These are phyloP conservation scores for Plasmodium gallinaceum DNA, from an alignment of 169 alveolate species.

Conservation along the genomic window DNA sequence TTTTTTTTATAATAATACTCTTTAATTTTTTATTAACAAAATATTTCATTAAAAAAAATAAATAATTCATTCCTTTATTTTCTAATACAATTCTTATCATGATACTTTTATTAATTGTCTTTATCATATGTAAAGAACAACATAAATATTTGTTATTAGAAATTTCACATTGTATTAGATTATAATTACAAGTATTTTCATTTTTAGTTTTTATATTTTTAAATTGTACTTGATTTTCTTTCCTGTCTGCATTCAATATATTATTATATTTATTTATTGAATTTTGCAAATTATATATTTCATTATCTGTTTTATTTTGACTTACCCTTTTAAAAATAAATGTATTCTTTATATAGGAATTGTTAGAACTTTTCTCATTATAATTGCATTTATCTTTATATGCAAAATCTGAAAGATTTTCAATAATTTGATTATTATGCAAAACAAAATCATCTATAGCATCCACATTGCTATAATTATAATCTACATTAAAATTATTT, in stretches of 20 bases:
- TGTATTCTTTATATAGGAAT: constrained; percentile 34
- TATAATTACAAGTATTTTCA: constrained; percentile 8
- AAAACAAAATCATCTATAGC: constrained; percentile 33
- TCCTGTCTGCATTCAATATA: neutral
- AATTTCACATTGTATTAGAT: constrained; percentile 2
- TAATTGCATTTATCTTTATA: constrained; percentile 32
- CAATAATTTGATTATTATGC: constrained; percentile 54
- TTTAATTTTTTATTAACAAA: constrained; percentile 10
- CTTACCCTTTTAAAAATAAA: constrained; percentile 14
- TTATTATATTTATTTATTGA: neutral
- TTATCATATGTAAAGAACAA: constrained; percentile 41
- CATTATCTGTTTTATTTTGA: neutral
- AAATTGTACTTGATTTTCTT: neutral
- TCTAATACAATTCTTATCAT: constrained; percentile 51
- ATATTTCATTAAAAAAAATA: constrained; percentile 41
- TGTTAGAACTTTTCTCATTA: constrained; percentile 11
- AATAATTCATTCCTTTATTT: constrained; percentile 35
- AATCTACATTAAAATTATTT: neutral
- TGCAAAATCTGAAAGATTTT: constrained; percentile 23
- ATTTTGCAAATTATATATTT: neutral
- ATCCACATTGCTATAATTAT: constrained; percentile 60
- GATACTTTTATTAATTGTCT: constrained; percentile 28
- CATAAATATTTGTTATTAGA: constrained; percentile 19
- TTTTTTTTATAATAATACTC: neutral
- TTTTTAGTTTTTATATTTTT: neutral